A percentile compares a stretch with the other conserved stretches of the same genome.
phyloP scores from a whole-genome alignment of 106 monocot genomes.

The Gastrodia elata region DNA sequence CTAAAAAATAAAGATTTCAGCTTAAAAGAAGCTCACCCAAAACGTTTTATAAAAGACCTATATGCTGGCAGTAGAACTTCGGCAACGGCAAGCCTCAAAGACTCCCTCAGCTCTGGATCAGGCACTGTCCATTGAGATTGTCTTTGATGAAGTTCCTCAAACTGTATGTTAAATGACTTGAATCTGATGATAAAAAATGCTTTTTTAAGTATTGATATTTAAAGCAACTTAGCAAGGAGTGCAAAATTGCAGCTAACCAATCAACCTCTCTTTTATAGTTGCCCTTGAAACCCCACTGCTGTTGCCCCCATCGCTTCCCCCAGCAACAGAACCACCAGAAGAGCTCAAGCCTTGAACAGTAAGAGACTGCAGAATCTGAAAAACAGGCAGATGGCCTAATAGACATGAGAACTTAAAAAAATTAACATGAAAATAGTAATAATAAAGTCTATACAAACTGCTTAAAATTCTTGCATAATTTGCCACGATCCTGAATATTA shows the following conservation, averaged over 20 bases:
- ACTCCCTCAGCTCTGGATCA: constrained; percentile 57
- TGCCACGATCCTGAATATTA: background rate
- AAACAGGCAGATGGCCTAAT: background rate
- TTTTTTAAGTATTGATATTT: background rate
- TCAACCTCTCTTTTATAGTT: constrained; percentile 33
- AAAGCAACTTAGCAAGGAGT: background rate
- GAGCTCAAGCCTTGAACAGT: constrained; percentile 20
- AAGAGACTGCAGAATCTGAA: constrained; percentile 40
- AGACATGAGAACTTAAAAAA: background rate
- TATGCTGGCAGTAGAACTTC: constrained; percentile 71
- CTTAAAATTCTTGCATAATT: background rate
- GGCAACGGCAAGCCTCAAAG: constrained; percentile 48
- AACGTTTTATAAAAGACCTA: constrained; percentile 50
- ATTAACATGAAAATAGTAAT: background rate
- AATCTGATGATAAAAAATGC: constrained; percentile 21
- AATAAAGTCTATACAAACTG: background rate
- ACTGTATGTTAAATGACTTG: constrained; percentile 37
- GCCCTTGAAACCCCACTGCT: constrained; percentile 44
- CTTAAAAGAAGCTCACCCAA: constrained; percentile 35
- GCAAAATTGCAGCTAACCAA: background rate
- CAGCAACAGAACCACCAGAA: constrained; percentile 13
- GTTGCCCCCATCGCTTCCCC: constrained; percentile 27
- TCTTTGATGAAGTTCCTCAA: constrained; percentile 47
- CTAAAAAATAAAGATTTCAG: background rate
- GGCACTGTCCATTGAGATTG: constrained; percentile 45